Conservation (phyloP, 2,329 filamentous ascomycete species). For the Botrytis deweyae region DNA sequence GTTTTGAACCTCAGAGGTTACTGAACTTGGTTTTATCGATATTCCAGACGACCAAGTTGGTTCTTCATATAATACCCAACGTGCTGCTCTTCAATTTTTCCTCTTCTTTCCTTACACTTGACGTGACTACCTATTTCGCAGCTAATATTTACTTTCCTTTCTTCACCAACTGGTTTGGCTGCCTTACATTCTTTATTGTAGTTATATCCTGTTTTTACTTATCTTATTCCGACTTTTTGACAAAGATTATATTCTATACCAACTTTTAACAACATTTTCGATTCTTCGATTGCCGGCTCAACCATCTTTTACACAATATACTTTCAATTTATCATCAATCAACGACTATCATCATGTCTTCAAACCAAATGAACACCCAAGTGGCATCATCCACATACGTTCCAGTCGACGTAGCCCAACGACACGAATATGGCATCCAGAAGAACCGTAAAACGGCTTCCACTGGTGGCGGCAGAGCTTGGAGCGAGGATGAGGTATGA, state of each 20-base stretch:
- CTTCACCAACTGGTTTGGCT: slow-evolving; percentile 54
- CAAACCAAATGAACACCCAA: slow-evolving; percentile 40
- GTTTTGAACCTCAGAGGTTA: slow-evolving; percentile 11
- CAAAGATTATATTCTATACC: slow-evolving; percentile 46
- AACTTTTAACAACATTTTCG: slow-evolving; percentile 41
- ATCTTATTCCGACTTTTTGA: slow-evolving; percentile 27
- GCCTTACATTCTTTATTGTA: slow-evolving; percentile 50
- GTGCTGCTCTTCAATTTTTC: slow-evolving; percentile 27
- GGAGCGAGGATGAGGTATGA: slow-evolving; percentile 80
- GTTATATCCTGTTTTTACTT: slow-evolving; percentile 33
- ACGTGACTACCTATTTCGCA: slow-evolving; percentile 40
- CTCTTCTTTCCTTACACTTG: slow-evolving; percentile 36
- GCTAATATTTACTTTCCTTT: slow-evolving; percentile 46
- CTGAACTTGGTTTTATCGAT: slow-evolving; percentile 16
- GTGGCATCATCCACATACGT: slow-evolving; percentile 36
- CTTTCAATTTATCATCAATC: slow-evolving; percentile 30
- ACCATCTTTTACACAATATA: slow-evolving; percentile 32
- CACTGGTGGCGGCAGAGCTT: slow-evolving; percentile 74
- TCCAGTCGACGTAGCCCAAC: slow-evolving; percentile 53
- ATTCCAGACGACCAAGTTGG: slow-evolving; percentile 34
- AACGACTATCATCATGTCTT: slow-evolving; percentile 39
- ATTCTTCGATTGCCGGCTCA: slow-evolving; percentile 40
- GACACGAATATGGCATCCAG: slow-evolving; percentile 58
- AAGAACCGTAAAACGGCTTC: slow-evolving; percentile 68
- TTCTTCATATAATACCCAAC: slow-evolving; percentile 37